Evolutionary conservation across 2,329 filamentous ascomycete genomes (phyloP).

Genomic region (Sporothrix dimorphospora): DNA sequence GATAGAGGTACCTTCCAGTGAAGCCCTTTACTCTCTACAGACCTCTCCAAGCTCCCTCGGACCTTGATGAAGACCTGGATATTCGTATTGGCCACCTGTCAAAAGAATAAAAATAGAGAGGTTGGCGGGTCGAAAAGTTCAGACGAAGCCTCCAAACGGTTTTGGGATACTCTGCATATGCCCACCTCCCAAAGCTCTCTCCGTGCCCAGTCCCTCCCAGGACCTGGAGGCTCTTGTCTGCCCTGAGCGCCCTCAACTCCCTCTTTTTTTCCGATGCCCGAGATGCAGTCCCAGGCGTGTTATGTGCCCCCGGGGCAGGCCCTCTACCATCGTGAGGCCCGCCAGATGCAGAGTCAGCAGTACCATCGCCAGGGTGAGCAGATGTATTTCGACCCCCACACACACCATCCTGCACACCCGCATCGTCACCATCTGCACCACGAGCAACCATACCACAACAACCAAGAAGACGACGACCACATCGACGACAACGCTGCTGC

Average conservation of each 20-base stretch:
- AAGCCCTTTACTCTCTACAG: background rate
- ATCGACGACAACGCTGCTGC: background rate
- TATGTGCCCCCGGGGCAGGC: background rate
- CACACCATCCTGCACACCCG: background rate
- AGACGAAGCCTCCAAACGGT: background rate
- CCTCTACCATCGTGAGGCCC: background rate
- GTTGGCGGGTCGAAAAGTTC: background rate
- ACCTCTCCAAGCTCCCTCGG: background rate
- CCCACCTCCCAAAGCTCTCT: background rate
- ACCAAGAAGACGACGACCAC: background rate
- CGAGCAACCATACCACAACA: background rate
- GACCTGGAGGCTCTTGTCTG: background rate
- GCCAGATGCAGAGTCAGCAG: background rate
- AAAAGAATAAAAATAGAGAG: background rate
- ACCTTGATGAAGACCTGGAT: background rate
- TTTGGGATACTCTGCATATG: background rate
- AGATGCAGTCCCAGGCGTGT: background rate
- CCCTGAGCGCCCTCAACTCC: background rate
- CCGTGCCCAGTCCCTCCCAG: background rate
- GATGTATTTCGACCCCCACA: background rate
- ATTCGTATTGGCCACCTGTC: background rate
- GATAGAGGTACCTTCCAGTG: conserved; percentile 1
- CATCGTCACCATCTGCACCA: background rate
- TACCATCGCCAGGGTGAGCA: background rate
- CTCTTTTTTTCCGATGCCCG: background rate